Conservation (phyloP, 164 flowering plant species). For the Aristolochia contorta region DNA sequence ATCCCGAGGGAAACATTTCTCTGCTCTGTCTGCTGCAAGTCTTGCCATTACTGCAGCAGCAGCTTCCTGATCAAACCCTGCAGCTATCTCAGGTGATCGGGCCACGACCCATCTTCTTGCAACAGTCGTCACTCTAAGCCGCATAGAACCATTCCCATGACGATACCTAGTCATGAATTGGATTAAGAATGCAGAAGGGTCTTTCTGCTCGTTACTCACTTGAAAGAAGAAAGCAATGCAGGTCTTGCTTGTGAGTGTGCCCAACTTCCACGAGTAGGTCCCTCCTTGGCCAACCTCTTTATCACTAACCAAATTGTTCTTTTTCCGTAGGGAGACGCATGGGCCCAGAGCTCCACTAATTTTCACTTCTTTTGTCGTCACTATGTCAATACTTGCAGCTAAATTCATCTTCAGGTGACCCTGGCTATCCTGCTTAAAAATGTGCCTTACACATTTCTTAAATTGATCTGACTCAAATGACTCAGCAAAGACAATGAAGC, state of each 20-base stretch:
- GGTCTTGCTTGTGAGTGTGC: conserved; percentile 34
- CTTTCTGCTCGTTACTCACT: conserved; percentile 44
- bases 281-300: conserved; percentile 65
- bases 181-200: conserved; percentile 63
- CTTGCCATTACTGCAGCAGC: conserved; percentile 80
- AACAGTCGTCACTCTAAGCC: conserved; percentile 74
- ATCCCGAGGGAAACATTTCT: conserved; percentile 45
- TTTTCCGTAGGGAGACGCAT: conserved; percentile 42
- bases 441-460: neutral
- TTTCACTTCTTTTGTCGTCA: conserved; percentile 59
- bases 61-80: conserved; percentile 91
- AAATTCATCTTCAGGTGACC: conserved; percentile 63
- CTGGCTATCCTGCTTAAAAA: conserved; percentile 29
- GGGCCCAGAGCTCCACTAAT: conserved; percentile 86
- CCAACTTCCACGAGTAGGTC: conserved; percentile 34
- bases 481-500: conserved; percentile 41
- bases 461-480: conserved; percentile 53
- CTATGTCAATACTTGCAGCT: conserved; percentile 68
- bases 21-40: conserved; percentile 55
- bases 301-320: conserved; percentile 51
- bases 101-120: conserved; percentile 82
- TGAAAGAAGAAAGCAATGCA: conserved; percentile 77
- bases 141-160: conserved; percentile 38
- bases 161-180: conserved; percentile 71
- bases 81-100: conserved; percentile 54